phyloP scores from a whole-genome alignment of 2,329 filamentous ascomycete species.

The Celoporthe dispersa region DNA sequence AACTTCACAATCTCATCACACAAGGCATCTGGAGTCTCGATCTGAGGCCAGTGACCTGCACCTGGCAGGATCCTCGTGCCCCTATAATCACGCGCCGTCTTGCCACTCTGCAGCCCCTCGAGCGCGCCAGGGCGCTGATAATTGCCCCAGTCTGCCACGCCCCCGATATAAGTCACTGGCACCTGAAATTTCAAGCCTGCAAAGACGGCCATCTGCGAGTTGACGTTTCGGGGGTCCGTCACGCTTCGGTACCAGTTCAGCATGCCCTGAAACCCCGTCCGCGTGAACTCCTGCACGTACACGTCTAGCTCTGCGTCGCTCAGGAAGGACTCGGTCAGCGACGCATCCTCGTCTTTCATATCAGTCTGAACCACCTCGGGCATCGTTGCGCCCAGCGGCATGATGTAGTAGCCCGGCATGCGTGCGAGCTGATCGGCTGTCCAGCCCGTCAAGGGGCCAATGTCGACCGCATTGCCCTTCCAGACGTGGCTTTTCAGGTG shows the following conservation, averaged over 20 bases:
- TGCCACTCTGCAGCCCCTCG: constrained; percentile 54
- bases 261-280: constrained; percentile 68
- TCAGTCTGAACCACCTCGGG: constrained; percentile 58
- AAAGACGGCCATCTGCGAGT: constrained; percentile 59
- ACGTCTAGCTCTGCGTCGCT: constrained; percentile 59
- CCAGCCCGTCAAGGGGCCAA: constrained; percentile 59
- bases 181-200: constrained; percentile 65
- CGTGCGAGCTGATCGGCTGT: constrained; percentile 58
- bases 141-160: constrained; percentile 68
- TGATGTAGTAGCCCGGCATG: constrained; percentile 72
- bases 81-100: constrained; percentile 57
- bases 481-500: constrained; percentile 70
- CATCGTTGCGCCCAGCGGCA: constrained; percentile 63
- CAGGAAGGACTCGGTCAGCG: constrained; percentile 56
- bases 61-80: constrained; percentile 58
- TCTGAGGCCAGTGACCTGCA: constrained; percentile 71
- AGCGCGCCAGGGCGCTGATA: constrained; percentile 69
- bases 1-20: constrained; percentile 18
- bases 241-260: constrained; percentile 70
- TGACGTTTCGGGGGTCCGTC: constrained; percentile 50
- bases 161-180: constrained; percentile 65
- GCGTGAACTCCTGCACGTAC: constrained; percentile 63
- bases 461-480: constrained; percentile 50
- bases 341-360: constrained; percentile 57
- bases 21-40: neutral